Evolutionary conservation across 805 yeast genomes (phyloP).

Genomic region (Suhomyces xylopsoci): DNA sequence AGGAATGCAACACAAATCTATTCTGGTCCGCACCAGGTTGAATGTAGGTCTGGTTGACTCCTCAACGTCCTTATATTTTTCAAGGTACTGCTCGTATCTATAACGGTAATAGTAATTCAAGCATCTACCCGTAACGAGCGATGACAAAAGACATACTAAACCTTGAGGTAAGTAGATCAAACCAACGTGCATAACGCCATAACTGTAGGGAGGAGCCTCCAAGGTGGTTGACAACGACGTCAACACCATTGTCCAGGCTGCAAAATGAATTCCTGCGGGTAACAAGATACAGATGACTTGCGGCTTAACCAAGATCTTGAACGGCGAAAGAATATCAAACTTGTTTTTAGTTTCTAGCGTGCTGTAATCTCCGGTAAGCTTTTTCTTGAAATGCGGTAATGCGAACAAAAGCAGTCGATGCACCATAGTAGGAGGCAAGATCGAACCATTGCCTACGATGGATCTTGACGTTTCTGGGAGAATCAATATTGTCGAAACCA

Average conservation of each 20-base stretch:
- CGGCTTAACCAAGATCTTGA: conserved; percentile 39
- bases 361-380: conserved; percentile 9
- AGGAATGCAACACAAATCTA: conserved; percentile 43
- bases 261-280: conserved; percentile 61
- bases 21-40: conserved; percentile 53
- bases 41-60: conserved; percentile 28
- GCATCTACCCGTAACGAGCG: conserved; percentile 54
- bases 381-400: conserved; percentile 8
- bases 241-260: conserved; percentile 66
- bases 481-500: conserved; percentile 16
- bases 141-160: conserved; percentile 57
- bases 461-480: conserved; percentile 77
- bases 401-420: conserved; percentile 46
- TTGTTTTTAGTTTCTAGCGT: conserved; percentile 6
- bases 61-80: conserved; percentile 17
- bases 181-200: conserved; percentile 60
- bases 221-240: conserved; percentile 64
- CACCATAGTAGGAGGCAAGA: conserved; percentile 43
- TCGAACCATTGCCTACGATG: conserved; percentile 74
- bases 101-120: conserved; percentile 50
- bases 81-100: conserved; percentile 18
- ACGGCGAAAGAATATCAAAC: conserved; percentile 23
- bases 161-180: conserved; percentile 76
- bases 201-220: conserved; percentile 44
- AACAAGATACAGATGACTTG: conserved; percentile 49